These are phyloP conservation scores for Exophiala xenobiotica DNA, from an alignment of 2,329 filamentous ascomycete species.

Conservation along the genomic window DNA sequence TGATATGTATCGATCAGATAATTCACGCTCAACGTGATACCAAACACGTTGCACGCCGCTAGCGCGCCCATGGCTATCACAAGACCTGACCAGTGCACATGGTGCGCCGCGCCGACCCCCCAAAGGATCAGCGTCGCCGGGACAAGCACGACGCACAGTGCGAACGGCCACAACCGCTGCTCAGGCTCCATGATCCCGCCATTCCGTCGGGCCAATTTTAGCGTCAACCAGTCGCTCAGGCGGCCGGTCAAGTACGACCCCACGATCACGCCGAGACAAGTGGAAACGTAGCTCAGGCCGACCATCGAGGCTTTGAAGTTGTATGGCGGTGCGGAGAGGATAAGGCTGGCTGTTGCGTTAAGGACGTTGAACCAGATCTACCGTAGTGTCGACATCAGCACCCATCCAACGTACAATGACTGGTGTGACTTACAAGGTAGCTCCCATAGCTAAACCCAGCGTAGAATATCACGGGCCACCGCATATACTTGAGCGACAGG, in stretches of 20 bases:
- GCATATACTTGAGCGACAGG: conserved; percentile 27
- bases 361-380: conserved; percentile 46
- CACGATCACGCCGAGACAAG: conserved; percentile 22
- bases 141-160: conserved; percentile 43
- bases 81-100: conserved; percentile 51
- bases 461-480: conserved; percentile 42
- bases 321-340: conserved; percentile 40
- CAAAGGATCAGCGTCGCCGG: conserved; percentile 50
- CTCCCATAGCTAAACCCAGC: conserved; percentile 43
- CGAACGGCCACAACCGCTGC: conserved; percentile 32
- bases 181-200: conserved; percentile 33
- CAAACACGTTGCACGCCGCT: conserved; percentile 46
- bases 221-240: conserved; percentile 31
- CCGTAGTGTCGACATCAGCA: background rate
- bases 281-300: conserved; percentile 40
- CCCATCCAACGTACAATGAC: background rate
- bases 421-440: conserved; percentile 34
- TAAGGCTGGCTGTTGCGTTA: conserved; percentile 43
- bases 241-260: conserved; percentile 27
- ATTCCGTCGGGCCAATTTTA: conserved; percentile 30
- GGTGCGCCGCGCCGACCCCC: conserved; percentile 52
- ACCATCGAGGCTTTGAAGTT: conserved; percentile 41
- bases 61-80: conserved; percentile 52
- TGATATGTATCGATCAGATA: conserved; percentile 53
- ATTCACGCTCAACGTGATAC: conserved; percentile 45